phyloP scores from a whole-genome alignment of 23 red algal species.

The Gracilariopsis chorda region DNA sequence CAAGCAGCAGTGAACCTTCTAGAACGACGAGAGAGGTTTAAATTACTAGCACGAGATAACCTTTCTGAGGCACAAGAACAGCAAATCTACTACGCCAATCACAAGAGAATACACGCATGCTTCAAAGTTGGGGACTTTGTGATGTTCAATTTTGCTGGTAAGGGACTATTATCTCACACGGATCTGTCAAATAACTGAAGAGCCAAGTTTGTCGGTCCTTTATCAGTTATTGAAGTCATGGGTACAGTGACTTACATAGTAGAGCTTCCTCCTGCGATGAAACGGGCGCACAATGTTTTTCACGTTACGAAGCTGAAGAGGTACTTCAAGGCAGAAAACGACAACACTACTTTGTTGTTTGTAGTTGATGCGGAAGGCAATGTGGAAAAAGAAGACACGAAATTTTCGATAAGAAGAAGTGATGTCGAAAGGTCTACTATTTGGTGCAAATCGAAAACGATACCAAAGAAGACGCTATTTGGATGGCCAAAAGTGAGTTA shows the following conservation, averaged over 20 bases:
- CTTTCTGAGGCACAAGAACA: neutral
- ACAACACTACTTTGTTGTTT: neutral
- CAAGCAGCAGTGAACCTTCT: too few species aligned
- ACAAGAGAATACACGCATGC: neutral
- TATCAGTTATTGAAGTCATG: neutral
- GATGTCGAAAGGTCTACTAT: neutral
- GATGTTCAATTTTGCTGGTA: neutral
- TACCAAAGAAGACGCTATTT: neutral
- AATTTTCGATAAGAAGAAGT: too few species aligned
- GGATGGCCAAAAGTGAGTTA: constrained; percentile 6
- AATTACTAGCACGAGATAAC: too few species aligned
- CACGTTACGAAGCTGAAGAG: neutral
- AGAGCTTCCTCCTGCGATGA: constrained; percentile 2
- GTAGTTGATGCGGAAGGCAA: neutral
- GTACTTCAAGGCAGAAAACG: neutral
- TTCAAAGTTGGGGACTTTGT: neutral
- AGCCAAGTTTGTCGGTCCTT: neutral
- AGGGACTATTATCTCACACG: neutral
- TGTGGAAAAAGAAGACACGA: neutral
- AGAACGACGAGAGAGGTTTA: too few species aligned
- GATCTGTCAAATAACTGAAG: neutral
- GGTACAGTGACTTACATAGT: neutral
- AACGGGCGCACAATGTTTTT: neutral
- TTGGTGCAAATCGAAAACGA: constrained; percentile 8
- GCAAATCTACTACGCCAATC: neutral